These are phyloP conservation scores for Sphagnum fallax DNA, from an alignment of 228 moss, liverwort and hornwort species.

Conservation along the genomic window DNA sequence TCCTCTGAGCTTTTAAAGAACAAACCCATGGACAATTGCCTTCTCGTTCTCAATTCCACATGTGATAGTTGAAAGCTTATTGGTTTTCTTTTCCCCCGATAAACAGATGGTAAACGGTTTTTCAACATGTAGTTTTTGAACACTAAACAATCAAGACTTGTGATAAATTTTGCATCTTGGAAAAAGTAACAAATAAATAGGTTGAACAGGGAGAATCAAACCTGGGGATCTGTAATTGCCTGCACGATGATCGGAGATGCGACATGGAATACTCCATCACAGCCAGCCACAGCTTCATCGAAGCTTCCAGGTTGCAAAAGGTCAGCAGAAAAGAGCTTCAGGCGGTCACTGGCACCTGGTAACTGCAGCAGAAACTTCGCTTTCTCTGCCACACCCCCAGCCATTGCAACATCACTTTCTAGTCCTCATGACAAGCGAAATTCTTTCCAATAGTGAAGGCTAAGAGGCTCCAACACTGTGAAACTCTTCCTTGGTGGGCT, in stretches of 20 bases:
- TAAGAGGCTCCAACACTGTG: too few species aligned
- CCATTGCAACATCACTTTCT: neutral
- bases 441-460: neutral
- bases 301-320: constrained; percentile 50
- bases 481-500: neutral
- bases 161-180: neutral
- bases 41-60: neutral
- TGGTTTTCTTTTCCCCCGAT: neutral
- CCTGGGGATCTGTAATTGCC: constrained; percentile 20
- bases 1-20: neutral
- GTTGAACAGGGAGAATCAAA: constrained; percentile 20
- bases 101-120: neutral
- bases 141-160: too few species aligned
- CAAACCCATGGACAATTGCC: neutral
- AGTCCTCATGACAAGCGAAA: neutral
- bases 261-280: constrained; percentile 70
- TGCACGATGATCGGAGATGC: constrained; percentile 62
- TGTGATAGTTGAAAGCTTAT: neutral
- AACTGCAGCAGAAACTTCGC: constrained; percentile 49
- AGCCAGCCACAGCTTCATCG: constrained; percentile 46
- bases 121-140: too few species aligned
- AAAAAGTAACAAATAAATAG: neutral
- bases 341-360: constrained; percentile 43
- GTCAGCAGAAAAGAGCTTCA: constrained; percentile 47
- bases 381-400: constrained; percentile 22